Evolutionary conservation across 164 flowering plant species (phyloP).

Genomic region (Macadamia tetraphylla): DNA sequence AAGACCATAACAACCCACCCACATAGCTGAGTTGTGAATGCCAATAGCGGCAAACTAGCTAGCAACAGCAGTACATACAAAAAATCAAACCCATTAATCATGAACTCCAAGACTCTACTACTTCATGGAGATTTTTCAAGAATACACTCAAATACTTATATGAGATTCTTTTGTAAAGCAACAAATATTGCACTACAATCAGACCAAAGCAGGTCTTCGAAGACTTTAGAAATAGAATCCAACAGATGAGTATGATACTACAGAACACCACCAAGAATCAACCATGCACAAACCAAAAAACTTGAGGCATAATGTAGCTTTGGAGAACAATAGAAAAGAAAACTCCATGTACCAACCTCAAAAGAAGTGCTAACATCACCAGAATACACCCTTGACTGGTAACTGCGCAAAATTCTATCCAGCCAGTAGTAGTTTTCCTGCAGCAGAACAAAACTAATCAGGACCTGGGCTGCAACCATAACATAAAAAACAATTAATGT

Average conservation of each 20-base stretch:
- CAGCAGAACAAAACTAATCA: conserved; percentile 14
- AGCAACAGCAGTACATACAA: neutral
- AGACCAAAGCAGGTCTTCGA: too few relatives aligned
- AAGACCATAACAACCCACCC: neutral
- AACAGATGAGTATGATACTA: too few relatives aligned
- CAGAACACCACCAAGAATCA: too few relatives aligned
- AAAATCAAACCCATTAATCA: too few relatives aligned
- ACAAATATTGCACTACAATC: too few relatives aligned
- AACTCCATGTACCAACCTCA: neutral
- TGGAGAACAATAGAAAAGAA: neutral
- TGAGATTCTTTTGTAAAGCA: too few relatives aligned
- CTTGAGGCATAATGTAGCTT: neutral
- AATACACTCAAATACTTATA: too few relatives aligned
- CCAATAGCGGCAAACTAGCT: neutral
- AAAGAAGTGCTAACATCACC: neutral
- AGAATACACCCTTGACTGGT: neutral
- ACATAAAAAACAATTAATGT: neutral
- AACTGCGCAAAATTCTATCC: neutral
- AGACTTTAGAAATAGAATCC: too few relatives aligned
- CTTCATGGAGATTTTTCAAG: too few relatives aligned
- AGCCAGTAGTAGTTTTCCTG: conserved; percentile 69
- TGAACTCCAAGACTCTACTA: too few relatives aligned
- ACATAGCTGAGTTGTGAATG: neutral
- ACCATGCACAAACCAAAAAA: neutral
- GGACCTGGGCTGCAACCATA: neutral